phyloP scores from a whole-genome alignment of 805 yeast genomes.

The Ogataea saltuana region DNA sequence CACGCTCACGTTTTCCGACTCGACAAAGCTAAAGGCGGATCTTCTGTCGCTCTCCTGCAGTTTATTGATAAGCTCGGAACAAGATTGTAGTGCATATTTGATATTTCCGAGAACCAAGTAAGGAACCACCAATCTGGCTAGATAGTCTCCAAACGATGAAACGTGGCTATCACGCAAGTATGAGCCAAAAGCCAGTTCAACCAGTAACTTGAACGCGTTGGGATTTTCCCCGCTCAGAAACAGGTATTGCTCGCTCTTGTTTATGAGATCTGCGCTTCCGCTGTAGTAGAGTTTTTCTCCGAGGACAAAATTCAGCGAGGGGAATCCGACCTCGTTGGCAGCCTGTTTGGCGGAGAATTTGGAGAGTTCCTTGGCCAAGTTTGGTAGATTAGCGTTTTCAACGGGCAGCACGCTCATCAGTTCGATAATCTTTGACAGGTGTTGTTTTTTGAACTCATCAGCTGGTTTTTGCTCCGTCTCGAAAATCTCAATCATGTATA shows the following conservation, averaged over 20 bases:
- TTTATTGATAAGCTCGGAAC: constrained; percentile 37
- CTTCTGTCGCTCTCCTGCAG: constrained; percentile 28
- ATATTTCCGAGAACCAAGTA: constrained; percentile 69
- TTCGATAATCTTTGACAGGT: constrained; percentile 41
- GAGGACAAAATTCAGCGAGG: constrained; percentile 68
- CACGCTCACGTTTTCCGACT: constrained; percentile 28
- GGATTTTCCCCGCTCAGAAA: constrained; percentile 27
- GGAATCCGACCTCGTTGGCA: constrained; percentile 65
- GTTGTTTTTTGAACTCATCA: constrained; percentile 25
- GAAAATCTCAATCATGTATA: constrained; percentile 72
- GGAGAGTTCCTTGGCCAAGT: constrained; percentile 63
- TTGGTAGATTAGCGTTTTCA: constrained; percentile 61
- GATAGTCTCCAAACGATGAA: constrained; percentile 25
- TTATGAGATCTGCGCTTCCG: constrained; percentile 28
- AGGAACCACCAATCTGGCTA: constrained; percentile 66
- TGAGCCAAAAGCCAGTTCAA: constrained; percentile 38
- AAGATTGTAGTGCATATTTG: constrained; percentile 53
- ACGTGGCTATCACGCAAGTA: constrained; percentile 34
- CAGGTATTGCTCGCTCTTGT: constrained; percentile 31
- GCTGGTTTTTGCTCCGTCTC: constrained; percentile 44
- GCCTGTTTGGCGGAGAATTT: constrained; percentile 63
- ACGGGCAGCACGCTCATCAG: constrained; percentile 45
- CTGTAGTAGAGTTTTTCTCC: constrained; percentile 60
- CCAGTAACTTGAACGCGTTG: constrained; percentile 27
- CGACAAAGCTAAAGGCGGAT: constrained; percentile 18